phyloP scores from a whole-genome alignment of 768 basidiomycete species.

The Lentinula detonsa region DNA sequence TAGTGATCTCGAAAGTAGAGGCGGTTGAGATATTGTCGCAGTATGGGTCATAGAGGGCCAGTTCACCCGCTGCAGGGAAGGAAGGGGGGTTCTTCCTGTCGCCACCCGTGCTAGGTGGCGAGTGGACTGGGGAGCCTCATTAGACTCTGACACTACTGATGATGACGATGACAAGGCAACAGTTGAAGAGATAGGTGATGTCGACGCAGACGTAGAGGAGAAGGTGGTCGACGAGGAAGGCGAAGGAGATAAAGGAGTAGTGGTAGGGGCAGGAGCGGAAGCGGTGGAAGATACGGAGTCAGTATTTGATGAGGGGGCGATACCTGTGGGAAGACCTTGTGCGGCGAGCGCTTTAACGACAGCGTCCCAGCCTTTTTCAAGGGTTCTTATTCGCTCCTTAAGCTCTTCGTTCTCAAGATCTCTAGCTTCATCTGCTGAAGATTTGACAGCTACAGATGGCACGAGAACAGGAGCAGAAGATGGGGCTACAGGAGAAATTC shows the following conservation, averaged over 20 bases:
- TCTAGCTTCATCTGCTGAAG: constrained; percentile 21
- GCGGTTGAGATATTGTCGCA: constrained; percentile 12
- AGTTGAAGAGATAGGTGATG: constrained; percentile 1
- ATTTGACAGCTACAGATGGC: constrained; percentile 12
- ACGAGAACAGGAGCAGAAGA: constrained; percentile 15
- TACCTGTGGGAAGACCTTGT: constrained; percentile 54
- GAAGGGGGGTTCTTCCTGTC: constrained; percentile 51
- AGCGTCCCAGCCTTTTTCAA: constrained; percentile 78
- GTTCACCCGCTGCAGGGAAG: constrained; percentile 94
- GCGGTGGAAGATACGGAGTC: constrained; percentile 16
- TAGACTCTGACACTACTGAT: constrained; percentile 22
- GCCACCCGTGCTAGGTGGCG: constrained; percentile 99
- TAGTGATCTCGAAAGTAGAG: constrained; percentile 14
- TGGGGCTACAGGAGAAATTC: constrained; percentile 15
- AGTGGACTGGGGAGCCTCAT: constrained; percentile 57
- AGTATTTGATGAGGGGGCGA: constrained; percentile 22
- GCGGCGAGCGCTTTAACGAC: constrained; percentile 70
- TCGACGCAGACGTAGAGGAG: constrained; percentile 13
- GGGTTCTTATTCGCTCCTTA: constrained; percentile 67
- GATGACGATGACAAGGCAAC: constrained; percentile 11
- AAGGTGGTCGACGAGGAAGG: constrained; percentile 20
- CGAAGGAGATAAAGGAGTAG: constrained; percentile 36
- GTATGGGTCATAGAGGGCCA: constrained; percentile 29
- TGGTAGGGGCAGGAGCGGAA: constrained; percentile 31
- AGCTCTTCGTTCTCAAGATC: constrained; percentile 73